phyloP scores from a whole-genome alignment of 352 stramenopile genomes.

The Lagenidium sp. region DNA sequence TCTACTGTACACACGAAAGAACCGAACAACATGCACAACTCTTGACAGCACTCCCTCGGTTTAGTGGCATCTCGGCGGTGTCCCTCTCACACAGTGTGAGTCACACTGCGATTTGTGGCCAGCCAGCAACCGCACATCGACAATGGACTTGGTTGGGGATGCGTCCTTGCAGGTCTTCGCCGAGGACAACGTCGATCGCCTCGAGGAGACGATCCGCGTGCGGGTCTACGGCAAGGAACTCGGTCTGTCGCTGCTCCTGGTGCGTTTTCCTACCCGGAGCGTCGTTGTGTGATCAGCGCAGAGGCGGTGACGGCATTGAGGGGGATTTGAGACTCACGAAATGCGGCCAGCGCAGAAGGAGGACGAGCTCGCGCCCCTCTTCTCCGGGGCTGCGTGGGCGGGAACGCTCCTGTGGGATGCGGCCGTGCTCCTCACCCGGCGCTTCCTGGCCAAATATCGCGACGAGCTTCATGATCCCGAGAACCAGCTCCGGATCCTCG shows the following conservation, averaged over 20 bases:
- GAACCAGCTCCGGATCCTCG: slow-evolving; percentile 50
- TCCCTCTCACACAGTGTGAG: neutral
- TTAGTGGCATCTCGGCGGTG: too few species aligned
- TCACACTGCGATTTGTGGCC: neutral
- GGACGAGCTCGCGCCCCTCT: slow-evolving; percentile 88
- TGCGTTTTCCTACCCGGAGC: too few species aligned
- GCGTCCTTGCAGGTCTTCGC: slow-evolving; percentile 33
- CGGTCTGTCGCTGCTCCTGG: slow-evolving; percentile 51
- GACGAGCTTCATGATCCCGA: slow-evolving; percentile 16
- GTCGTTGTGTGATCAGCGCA: too few species aligned
- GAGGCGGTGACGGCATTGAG: too few species aligned
- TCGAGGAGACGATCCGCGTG: slow-evolving; percentile 51
- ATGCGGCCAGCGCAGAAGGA: slow-evolving; percentile 50
- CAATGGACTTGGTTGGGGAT: slow-evolving; percentile 1
- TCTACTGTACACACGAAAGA: too few species aligned
- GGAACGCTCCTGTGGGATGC: slow-evolving; percentile 89
- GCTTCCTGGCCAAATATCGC: slow-evolving; percentile 43
- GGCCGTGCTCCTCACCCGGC: slow-evolving; percentile 48
- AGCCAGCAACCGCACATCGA: neutral
- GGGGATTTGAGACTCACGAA: too few species aligned
- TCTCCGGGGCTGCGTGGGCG: slow-evolving; percentile 90
- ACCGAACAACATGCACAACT: too few species aligned
- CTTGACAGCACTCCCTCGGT: too few species aligned
- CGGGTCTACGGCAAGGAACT: slow-evolving; percentile 43
- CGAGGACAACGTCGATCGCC: slow-evolving; percentile 40